Evolutionary conservation across 2,329 filamentous ascomycete species (phyloP), one percentile per base, ranked within the genome.

Genomic region (Nigrograna mackinnonii): DNA sequence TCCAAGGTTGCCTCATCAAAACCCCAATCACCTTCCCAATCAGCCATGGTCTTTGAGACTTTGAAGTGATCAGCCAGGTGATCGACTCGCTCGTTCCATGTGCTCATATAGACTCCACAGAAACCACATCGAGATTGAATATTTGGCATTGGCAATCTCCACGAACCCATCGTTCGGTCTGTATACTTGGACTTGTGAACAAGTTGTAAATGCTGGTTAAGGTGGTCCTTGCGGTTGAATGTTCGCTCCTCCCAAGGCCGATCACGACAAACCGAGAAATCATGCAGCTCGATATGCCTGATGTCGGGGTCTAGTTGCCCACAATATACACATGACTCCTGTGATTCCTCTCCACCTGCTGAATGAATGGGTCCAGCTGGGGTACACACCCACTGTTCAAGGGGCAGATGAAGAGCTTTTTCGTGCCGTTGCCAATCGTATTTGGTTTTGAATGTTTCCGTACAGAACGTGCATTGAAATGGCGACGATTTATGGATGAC

Each of bases 141-240:
- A 3, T 52, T 44, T 1, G 54, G 50, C 50, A 52, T 58, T 12
- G 57, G 49, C 6, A 55, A n/a, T 44, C 48, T 60, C 57, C 58
- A 62, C 11, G 41, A 37, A 16, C 46, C 42, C 57, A 62, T 61
- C 28, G 58, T 52, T 68, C 50, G 83, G 12, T 53, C 49, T 1
- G 46, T 41, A 16, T 20, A 26, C 17, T 32, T 18, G 14, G n/a
- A 30, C 6, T 47, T 43, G 21, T 62, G 59, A 4, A 63, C 57
- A 4, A 62, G 37, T n/a, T 50, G 46, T 5, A 62, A 31, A 22
- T 63, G 60, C 31, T 63, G 60, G 3, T 50, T 50, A 1, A 63
- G 30, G 28, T 63, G 60, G n/a, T 62, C 60, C 44, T 61, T 62
- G 1, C 60, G 44, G 17, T 60, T 50, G 21, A 63, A 63, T 2